Base-by-base conservation (phyloP, 1,139 yeast species). In the Suzukiozyma palmioleophila region DNA sequence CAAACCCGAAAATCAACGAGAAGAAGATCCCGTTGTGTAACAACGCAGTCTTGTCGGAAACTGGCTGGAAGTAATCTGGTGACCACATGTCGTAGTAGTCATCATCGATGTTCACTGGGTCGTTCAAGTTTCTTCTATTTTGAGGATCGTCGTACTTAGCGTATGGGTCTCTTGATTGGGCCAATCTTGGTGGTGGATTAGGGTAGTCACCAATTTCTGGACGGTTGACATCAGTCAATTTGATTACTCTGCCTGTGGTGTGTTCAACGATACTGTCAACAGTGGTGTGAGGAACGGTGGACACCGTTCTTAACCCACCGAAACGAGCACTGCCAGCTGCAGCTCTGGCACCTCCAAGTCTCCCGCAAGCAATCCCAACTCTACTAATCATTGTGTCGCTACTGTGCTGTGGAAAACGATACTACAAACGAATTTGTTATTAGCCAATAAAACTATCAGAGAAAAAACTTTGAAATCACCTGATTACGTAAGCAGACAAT, bases 11-110 rank as follows among this genome's bases (percentile, higher is more conserved):
- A 40, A 85, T 57, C 35, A 69, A 64, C 9, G 75, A 74, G 53
- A 83, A 77, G 61, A 84, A 84, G 28, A 73, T 62, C 29, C 57
- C 73, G 43, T 69, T 69, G 47, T 68, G 73, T 43, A 67, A 72
- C 41, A 81, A 60, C 2, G 95, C 95, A 32, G 78, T 71, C 43
- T 64, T 59, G 60, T 84, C 83, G 31, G 77, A 66, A 33, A 80
- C 84, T 36, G 69, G 60, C 52, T 80, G 79, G 59, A 71, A 81
- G 55, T 81, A 76, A 56, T 86, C 95, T 14, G 95, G 95, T 10
- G 95, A 80, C 95, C 95, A 87, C 71, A 85, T 75, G 58, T 87
- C 92, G 56, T 81, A 72, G 58, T 77, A 65, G 56, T 87, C 96
- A 50, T 81, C 85, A 50, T 81, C 77, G 40, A 79, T 79, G 55